Percentiles rank a stretch among this genome's conserved stretches.
Conservation (phyloP, 2,329 filamentous ascomycete genomes). For the Bertia moriformis region DNA sequence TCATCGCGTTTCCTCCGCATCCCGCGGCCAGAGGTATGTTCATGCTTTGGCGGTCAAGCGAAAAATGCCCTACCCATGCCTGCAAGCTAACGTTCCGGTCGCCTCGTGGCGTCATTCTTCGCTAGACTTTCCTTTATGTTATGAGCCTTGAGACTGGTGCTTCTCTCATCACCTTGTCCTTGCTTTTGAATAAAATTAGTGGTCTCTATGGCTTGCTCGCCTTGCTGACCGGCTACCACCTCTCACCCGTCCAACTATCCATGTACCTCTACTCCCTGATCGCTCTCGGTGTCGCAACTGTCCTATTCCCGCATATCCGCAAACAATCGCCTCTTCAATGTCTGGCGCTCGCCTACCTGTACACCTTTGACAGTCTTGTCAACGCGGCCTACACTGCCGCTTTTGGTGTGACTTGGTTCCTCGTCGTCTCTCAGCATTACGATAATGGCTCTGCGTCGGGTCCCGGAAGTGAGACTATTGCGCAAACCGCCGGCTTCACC, state of each 20-base stretch:
- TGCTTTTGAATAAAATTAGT: constrained; percentile 84
- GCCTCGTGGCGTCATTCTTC: neutral
- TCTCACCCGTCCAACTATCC: constrained; percentile 70
- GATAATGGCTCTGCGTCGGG: constrained; percentile 6
- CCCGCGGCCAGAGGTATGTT: constrained; percentile 1
- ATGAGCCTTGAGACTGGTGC: constrained; percentile 77
- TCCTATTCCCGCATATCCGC: constrained; percentile 68
- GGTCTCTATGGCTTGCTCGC: constrained; percentile 83
- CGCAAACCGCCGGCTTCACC: constrained; percentile 2
- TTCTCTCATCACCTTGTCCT: constrained; percentile 67
- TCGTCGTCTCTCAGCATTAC: constrained; percentile 38
- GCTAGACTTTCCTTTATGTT: constrained; percentile 68
- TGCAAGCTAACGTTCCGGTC: neutral
- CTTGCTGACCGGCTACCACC: constrained; percentile 70
- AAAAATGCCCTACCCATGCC: neutral
- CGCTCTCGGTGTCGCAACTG: constrained; percentile 51
- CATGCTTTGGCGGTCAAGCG: neutral
- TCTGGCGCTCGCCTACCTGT: constrained; percentile 71
- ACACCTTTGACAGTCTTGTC: constrained; percentile 66
- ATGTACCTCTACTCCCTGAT: constrained; percentile 82
- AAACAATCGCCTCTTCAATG: constrained; percentile 66
- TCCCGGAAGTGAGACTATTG: constrained; percentile 2
- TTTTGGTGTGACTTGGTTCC: constrained; percentile 77
- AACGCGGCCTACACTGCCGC: constrained; percentile 70
- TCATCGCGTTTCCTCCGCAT: constrained; percentile 1